Conservation (phyloP, 164 flowering plant genomes). For the Brasenia schreberi region DNA sequence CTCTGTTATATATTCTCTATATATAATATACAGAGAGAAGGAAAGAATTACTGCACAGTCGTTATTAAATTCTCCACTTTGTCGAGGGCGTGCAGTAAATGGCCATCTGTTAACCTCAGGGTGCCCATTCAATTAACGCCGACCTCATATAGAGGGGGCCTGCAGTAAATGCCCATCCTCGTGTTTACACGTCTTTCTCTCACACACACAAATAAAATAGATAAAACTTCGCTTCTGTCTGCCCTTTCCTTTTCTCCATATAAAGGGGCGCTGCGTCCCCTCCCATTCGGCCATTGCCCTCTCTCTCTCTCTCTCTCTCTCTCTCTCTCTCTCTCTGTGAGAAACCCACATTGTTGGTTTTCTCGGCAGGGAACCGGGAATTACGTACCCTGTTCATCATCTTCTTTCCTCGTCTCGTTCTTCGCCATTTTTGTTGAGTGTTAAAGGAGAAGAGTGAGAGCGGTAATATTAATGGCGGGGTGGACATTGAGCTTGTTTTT, state of each 20-base stretch:
- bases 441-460: background rate
- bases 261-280: conserved; percentile 12
- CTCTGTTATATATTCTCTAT: no score
- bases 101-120: no score
- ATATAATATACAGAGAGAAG: no score
- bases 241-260: conserved; percentile 16
- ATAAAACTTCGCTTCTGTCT: background rate
- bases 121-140: no score
- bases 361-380: conserved; percentile 19
- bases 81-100: no score
- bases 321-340: conserved; percentile 5
- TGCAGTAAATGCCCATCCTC: no score
- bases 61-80: no score
- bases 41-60: no score
- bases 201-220: background rate
- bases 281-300: conserved; percentile 14
- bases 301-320: conserved; percentile 8
- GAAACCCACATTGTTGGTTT: conserved; percentile 14
- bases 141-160: no score
- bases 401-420: background rate
- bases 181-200: no score
- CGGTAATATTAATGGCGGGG: conserved; percentile 8
- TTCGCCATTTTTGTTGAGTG: background rate
- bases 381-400: no score
- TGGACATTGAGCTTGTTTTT: conserved; percentile 21